A percentile compares a stretch with the other conserved stretches of the same genome.
These are phyloP conservation scores for Talaromyces liani DNA, from an alignment of 495 filamentous ascomycete species.

Conservation along the genomic window DNA sequence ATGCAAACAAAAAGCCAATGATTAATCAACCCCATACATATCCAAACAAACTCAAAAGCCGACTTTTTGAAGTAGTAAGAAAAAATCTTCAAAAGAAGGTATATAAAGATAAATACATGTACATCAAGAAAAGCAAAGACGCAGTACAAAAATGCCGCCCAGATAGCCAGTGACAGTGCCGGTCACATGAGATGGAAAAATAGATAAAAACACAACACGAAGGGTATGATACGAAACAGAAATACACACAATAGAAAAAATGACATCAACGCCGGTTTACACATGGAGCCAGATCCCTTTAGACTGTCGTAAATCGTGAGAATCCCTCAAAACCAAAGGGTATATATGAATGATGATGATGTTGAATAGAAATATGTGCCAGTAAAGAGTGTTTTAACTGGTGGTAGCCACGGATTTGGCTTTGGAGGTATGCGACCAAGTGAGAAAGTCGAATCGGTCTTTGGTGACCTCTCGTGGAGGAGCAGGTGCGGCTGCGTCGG, in stretches of 20 bases:
- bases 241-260: background rate
- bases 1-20: background rate
- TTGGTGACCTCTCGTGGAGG: slow-evolving; percentile 44
- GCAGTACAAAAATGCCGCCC: background rate
- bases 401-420: slow-evolving; percentile 38
- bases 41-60: background rate
- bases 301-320: slow-evolving; percentile 4
- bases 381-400: slow-evolving; percentile 21
- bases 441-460: slow-evolving; percentile 51
- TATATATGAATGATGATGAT: background rate
- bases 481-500: slow-evolving; percentile 37
- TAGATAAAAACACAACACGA: background rate
- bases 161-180: background rate
- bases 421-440: slow-evolving; percentile 46
- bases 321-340: background rate
- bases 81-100: background rate
- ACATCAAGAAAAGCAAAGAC: background rate
- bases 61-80: background rate
- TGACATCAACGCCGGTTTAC: background rate
- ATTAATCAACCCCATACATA: background rate
- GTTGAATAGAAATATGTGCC: background rate
- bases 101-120: background rate
- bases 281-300: background rate
- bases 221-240: background rate
- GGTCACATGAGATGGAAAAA: background rate